phyloP scores from a whole-genome alignment of 1,139 yeast genomes.

The Sugiyamaella sp. region DNA sequence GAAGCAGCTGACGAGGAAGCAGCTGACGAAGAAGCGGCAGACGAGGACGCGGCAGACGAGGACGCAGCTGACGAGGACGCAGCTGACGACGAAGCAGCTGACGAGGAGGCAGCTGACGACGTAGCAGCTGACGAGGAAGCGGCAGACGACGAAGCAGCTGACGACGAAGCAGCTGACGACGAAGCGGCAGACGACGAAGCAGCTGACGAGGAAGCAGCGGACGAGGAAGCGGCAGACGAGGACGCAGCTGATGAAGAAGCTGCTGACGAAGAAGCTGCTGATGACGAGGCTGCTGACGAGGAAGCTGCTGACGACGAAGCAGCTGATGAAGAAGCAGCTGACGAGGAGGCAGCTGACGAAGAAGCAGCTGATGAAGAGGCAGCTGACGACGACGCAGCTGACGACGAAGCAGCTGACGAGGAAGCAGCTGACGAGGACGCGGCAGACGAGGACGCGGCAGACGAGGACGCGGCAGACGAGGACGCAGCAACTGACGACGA shows the following conservation, averaged over 20 bases:
- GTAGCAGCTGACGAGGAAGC: conserved; percentile 5
- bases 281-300: not conserved
- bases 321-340: no score
- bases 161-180: conserved; percentile 9
- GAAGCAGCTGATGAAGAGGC: not conserved
- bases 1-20: not conserved
- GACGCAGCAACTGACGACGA: no score
- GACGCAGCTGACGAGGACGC: no score
- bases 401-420: not conserved
- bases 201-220: not conserved
- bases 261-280: not conserved
- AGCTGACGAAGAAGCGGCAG: not conserved
- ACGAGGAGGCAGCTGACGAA: no score
- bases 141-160: conserved; percentile 3
- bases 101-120: no score
- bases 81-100: no score
- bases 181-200: not conserved
- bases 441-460: no score
- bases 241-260: not conserved
- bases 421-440: no score
- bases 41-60: no score
- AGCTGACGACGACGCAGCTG: not conserved
- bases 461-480: no score
- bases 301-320: no score
- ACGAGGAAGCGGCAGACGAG: not conserved